Conservation (phyloP, 495 filamentous ascomycete genomes). For the Daldinia decipiens region DNA sequence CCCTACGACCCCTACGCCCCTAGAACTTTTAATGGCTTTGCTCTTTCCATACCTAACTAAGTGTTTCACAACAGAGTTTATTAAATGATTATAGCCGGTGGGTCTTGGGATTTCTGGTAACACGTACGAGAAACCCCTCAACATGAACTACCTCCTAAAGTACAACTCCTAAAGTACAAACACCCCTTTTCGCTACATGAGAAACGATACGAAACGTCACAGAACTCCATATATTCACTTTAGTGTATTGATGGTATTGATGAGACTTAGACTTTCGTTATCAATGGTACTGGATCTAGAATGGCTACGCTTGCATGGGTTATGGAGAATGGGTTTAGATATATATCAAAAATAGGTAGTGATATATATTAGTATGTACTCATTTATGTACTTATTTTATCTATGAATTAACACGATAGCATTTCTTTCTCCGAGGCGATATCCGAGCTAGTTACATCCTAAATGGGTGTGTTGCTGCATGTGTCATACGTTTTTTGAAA, state of each 20-base stretch:
- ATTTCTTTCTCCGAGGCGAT: neutral
- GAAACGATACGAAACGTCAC: slow-evolving; percentile 14
- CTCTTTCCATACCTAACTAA: neutral
- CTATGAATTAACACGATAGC: neutral
- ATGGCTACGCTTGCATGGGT: slow-evolving; percentile 27
- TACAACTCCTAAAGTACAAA: too few species aligned
- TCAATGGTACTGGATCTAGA: slow-evolving; percentile 24
- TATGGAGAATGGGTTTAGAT: neutral
- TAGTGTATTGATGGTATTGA: slow-evolving; percentile 4
- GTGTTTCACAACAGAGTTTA: slow-evolving; percentile 3
- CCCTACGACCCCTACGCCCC: too few species aligned
- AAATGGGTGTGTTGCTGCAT: neutral
- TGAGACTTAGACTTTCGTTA: slow-evolving; percentile 21
- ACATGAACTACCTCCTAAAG: too few species aligned
- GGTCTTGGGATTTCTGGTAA: neutral
- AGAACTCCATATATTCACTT: slow-evolving; percentile 10
- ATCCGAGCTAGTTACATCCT: neutral
- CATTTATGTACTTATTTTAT: too few species aligned
- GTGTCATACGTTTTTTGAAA: slow-evolving; percentile 3
- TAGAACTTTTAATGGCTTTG: neutral
- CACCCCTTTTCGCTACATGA: slow-evolving; percentile 5
- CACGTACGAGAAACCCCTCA: neutral
- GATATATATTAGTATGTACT: too few species aligned
- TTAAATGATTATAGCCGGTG: neutral
- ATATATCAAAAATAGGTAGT: neutral